Percentiles rank a stretch among this genome's conserved stretches.
phyloP scores from a whole-genome alignment of 1,284 basidiomycete genomes.

The Caloboletus inedulis region DNA sequence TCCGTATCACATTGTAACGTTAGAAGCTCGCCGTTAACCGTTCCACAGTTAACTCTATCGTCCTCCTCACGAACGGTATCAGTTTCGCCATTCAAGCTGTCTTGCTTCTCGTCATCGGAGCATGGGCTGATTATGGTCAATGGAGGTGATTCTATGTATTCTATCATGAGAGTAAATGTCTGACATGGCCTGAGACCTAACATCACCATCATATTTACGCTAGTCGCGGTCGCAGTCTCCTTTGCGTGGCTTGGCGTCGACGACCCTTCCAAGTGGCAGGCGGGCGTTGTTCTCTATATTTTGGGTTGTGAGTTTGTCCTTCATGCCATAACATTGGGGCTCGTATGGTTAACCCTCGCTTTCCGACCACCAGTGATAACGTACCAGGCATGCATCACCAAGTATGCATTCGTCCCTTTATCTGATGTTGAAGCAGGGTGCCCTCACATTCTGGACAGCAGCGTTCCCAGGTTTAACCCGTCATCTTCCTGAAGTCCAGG shows the following conservation, averaged over 20 bases:
- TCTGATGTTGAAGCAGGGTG: conserved; percentile 43
- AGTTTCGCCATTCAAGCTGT: conserved; percentile 71
- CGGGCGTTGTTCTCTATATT: conserved; percentile 69
- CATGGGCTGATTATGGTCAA: conserved; percentile 76
- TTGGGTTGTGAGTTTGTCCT: conserved; percentile 55
- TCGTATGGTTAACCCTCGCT: background rate
- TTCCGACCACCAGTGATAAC: conserved; percentile 55
- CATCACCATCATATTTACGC: conserved; percentile 74
- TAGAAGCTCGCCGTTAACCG: background rate
- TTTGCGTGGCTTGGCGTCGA: conserved; percentile 77
- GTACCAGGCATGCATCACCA: conserved; percentile 53
- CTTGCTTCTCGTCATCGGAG: conserved; percentile 61
- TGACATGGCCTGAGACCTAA: conserved; percentile 50
- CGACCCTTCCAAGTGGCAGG: conserved; percentile 64
- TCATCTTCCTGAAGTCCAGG: conserved; percentile 66
- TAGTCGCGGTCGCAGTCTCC: conserved; percentile 64
- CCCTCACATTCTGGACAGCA: conserved; percentile 81
- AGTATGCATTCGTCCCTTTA: background rate
- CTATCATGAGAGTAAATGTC: background rate
- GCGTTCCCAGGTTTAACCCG: conserved; percentile 78
- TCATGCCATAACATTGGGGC: background rate
- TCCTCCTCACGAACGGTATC: conserved; percentile 72
- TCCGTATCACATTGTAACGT: conserved; percentile 33
- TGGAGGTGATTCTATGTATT: conserved; percentile 50
- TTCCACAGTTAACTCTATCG: conserved; percentile 67